Evolutionary conservation across 2,329 filamentous ascomycete genomes (phyloP), one percentile per base, ranked within the genome.

Genomic region (Graphilbum ipis-grandicollis): DNA sequence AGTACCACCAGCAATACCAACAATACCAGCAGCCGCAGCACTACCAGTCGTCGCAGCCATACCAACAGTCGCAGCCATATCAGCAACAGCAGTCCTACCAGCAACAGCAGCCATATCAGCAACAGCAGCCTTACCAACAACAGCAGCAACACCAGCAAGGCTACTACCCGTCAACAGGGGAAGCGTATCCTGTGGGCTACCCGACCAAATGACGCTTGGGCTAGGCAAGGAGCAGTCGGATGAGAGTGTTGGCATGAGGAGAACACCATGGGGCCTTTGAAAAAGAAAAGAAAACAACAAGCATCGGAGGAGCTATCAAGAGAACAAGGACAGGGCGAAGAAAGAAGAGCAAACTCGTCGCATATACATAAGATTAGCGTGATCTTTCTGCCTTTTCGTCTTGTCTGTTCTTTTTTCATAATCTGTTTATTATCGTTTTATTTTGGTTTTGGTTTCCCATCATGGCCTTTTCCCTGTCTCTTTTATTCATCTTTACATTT

Each of bases 151-250:
- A 32, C 4, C 19, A 22, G n/a, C 29, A 37, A 14, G 33, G 35
- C 15, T 28, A 36, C n/a, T 15, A 22, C 38, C 33, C 43, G 13
- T 25, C 41, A 26, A n/a, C 41, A 31, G 40, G 35, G 32, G 42
- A 44, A 13, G 19, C 39, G 36, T 42, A 45, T 34, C 35, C 42
- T 17, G 33, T 51, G 37, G 53, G 54, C 35, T 57, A 56, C 44
- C 46, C 52, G 23, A 40, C 43, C 29, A 46, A 46, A 43, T 48
- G 42, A 47, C 5, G 6, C 26, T n/a, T n/a, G n/a, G n/a, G n/a
- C n/a, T n/a, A 13, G 12, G 26, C 8, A 13, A 28, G 26, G 14
- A 28, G 6, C 6, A 7, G 26, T 25, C 23, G 23, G n/a, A 25
- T 25, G 23, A 25, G 23, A 12, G 23, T 8, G 23, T 8, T 8